These are phyloP conservation scores for Chaetomiaceae sp. DNA, from an alignment of 2,329 filamentous ascomycete species.

Conservation along the genomic window DNA sequence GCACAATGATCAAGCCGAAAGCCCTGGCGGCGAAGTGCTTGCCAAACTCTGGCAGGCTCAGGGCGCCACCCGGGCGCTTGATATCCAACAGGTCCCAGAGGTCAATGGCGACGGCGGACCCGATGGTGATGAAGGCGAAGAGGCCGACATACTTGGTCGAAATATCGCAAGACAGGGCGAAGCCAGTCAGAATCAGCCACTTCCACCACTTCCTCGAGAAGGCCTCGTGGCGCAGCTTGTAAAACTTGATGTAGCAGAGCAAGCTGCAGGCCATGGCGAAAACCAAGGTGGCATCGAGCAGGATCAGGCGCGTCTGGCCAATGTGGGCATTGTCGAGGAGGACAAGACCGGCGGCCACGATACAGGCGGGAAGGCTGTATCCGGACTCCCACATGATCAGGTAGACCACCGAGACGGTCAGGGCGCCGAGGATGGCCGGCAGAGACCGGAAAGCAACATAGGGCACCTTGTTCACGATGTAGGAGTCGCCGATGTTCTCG, in stretches of 20 bases:
- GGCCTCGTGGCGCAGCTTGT: conserved; percentile 83
- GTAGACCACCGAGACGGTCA: conserved; percentile 91
- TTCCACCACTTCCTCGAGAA: conserved; percentile 99
- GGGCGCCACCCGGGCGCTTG: conserved; percentile 73
- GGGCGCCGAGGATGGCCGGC: conserved; percentile 82
- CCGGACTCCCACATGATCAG: conserved; percentile 99
- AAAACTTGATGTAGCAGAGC: conserved; percentile 92
- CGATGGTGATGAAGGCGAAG: conserved; percentile 96
- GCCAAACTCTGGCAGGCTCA: conserved; percentile 70
- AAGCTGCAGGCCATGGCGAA: conserved; percentile 95
- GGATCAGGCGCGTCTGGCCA: conserved; percentile 88
- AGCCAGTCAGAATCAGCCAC: conserved; percentile 92
- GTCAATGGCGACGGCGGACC: conserved; percentile 87
- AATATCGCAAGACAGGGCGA: conserved; percentile 92
- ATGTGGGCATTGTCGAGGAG: conserved; percentile 98
- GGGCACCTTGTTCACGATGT: conserved; percentile 92
- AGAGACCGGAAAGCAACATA: conserved; percentile 94
- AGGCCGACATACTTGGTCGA: conserved; percentile 96
- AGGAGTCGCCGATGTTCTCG: conserved; percentile 98
- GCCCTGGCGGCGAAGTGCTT: conserved; percentile 87
- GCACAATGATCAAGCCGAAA: conserved; percentile 80
- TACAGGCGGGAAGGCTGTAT: conserved; percentile 87
- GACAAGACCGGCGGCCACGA: conserved; percentile 77
- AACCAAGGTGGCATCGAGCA: conserved; percentile 89
- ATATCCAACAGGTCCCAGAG: conserved; percentile 92